These are phyloP conservation scores for Malania oleifera DNA, from an alignment of 164 flowering plant genomes.

Conservation along the genomic window DNA sequence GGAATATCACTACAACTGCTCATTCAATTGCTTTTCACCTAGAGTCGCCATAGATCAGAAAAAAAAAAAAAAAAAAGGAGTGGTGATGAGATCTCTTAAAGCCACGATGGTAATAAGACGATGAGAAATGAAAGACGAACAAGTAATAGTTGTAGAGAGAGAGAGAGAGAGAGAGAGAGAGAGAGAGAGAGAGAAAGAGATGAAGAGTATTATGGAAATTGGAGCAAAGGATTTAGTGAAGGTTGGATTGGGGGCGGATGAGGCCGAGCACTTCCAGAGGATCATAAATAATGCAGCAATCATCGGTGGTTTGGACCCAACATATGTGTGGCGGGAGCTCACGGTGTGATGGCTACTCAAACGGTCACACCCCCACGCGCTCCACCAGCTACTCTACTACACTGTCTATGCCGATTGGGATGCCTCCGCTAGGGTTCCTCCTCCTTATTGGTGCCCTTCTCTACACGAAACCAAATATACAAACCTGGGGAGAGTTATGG, in stretches of 20 bases:
- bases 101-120: too few relatives aligned
- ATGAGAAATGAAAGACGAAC: too few relatives aligned
- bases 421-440: slow-evolving; percentile 56
- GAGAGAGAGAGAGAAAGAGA: slow-evolving; percentile 22
- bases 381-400: slow-evolving; percentile 80
- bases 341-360: slow-evolving; percentile 39
- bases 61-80: too few relatives aligned
- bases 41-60: too few relatives aligned
- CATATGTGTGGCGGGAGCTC: slow-evolving; percentile 55
- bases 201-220: slow-evolving; percentile 31
- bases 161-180: background rate
- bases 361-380: slow-evolving; percentile 61
- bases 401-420: slow-evolving; percentile 65
- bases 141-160: too few relatives aligned
- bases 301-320: slow-evolving; percentile 19
- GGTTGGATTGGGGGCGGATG: slow-evolving; percentile 42
- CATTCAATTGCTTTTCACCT: too few relatives aligned
- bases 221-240: slow-evolving; percentile 46
- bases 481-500: slow-evolving; percentile 75
- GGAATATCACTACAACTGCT: too few relatives aligned
- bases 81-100: too few relatives aligned
- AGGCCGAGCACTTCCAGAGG: slow-evolving; percentile 40
- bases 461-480: slow-evolving; percentile 35
- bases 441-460: slow-evolving; percentile 91
- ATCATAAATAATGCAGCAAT: slow-evolving; percentile 25